These are phyloP conservation scores for Pseudocercospora musae DNA, from an alignment of 2,329 filamentous ascomycete species.

Conservation along the genomic window DNA sequence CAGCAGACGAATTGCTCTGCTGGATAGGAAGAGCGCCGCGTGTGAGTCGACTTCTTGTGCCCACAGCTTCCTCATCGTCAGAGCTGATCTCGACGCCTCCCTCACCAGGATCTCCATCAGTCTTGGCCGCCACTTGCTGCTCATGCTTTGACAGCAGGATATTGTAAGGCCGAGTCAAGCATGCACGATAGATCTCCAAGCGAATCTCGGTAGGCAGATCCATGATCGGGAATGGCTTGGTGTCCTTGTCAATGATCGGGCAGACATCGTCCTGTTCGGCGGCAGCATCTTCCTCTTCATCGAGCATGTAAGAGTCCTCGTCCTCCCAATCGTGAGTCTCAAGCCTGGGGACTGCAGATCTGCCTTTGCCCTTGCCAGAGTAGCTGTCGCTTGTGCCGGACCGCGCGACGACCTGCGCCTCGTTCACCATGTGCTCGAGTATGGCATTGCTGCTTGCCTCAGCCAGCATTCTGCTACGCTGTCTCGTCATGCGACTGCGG, in stretches of 20 bases:
- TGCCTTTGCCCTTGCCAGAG: constrained; percentile 16
- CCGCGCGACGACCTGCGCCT: constrained; percentile 12
- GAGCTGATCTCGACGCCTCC: neutral
- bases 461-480: constrained; percentile 19
- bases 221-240: constrained; percentile 39
- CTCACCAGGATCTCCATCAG: neutral
- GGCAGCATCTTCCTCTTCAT: neutral
- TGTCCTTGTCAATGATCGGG: constrained; percentile 24
- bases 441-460: constrained; percentile 16
- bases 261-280: constrained; percentile 9
- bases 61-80: constrained; percentile 1
- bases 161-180: constrained; percentile 33
- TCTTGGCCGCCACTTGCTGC: constrained; percentile 6
- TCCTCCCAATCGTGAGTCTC: constrained; percentile 6
- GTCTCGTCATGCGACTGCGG: constrained; percentile 8
- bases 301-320: neutral
- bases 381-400: neutral
- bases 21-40: neutral
- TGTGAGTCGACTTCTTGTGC: neutral
- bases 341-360: neutral
- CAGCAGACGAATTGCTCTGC: neutral
- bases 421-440: constrained; percentile 18
- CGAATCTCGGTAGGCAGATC: constrained; percentile 47
- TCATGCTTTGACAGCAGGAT: constrained; percentile 32
- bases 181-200: constrained; percentile 43